phyloP scores from a whole-genome alignment of 495 filamentous ascomycete genomes.

The Lepidopterella palustris region DNA sequence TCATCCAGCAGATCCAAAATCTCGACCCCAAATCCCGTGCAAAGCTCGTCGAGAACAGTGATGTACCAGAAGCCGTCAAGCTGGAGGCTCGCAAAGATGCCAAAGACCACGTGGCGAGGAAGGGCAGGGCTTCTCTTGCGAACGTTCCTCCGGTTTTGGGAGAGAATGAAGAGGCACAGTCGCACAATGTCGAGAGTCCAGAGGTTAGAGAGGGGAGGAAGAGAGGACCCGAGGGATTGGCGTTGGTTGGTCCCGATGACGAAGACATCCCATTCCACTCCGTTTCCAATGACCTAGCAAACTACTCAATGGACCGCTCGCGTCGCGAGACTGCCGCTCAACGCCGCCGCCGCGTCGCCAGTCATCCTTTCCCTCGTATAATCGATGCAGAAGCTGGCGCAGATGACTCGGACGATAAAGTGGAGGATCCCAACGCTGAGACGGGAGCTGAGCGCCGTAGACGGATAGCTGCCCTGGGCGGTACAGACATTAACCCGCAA shows the following conservation, averaged over 20 bases:
- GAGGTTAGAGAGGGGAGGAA: constrained; percentile 9
- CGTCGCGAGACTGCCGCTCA: constrained; percentile 41
- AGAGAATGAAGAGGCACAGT: constrained; percentile 17
- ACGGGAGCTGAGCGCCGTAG: constrained; percentile 32
- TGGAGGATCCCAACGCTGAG: background rate
- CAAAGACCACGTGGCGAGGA: constrained; percentile 37
- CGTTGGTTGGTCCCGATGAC: constrained; percentile 19
- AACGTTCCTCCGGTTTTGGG: constrained; percentile 19
- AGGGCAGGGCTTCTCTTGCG: background rate
- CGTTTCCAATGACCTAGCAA: constrained; percentile 43
- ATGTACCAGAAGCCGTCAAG: constrained; percentile 53
- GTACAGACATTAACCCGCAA: constrained; percentile 46
- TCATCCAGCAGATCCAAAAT: constrained; percentile 74
- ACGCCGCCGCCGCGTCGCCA: constrained; percentile 41
- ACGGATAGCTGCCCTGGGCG: constrained; percentile 49
- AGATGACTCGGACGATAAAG: constrained; percentile 1
- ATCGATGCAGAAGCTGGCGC: background rate
- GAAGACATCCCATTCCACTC: constrained; percentile 41
- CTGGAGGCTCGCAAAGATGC: constrained; percentile 51
- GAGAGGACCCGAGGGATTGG: constrained; percentile 19
- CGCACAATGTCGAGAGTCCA: constrained; percentile 14
- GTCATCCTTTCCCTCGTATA: background rate
- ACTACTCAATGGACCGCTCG: constrained; percentile 36
- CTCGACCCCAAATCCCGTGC: constrained; percentile 71
- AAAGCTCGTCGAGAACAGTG: constrained; percentile 62